Percentiles rank a stretch among this genome's conserved stretches.
phyloP scores from a whole-genome alignment of 768 basidiomycete genomes.

The Pholiota molesta region DNA sequence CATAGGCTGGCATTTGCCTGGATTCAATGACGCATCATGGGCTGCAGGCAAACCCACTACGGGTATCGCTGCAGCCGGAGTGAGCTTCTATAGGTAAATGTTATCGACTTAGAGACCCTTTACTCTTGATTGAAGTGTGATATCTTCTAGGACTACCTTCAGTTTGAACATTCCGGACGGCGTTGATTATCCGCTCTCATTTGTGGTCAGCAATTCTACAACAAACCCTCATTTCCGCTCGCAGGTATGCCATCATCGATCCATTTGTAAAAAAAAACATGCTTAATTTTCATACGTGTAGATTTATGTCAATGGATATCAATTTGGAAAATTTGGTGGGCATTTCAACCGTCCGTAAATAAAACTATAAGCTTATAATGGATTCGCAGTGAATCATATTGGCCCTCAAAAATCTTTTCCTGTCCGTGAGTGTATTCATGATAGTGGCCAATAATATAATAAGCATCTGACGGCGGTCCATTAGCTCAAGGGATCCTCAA shows the following conservation, averaged over 20 bases:
- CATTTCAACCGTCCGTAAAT: background rate
- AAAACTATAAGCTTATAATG: background rate
- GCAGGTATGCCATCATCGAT: constrained; percentile 28
- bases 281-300: constrained; percentile 11
- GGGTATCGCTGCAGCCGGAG: constrained; percentile 46
- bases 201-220: constrained; percentile 48
- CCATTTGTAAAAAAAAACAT: background rate
- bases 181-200: constrained; percentile 50
- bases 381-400: constrained; percentile 39
- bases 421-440: constrained; percentile 38
- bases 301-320: constrained; percentile 48
- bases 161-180: constrained; percentile 44
- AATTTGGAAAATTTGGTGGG: constrained; percentile 48
- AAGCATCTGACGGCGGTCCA: constrained; percentile 42
- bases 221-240: constrained; percentile 45
- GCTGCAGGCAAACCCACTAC: constrained; percentile 39
- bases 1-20: constrained; percentile 60
- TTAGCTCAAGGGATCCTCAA: constrained; percentile 54
- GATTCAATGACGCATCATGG: constrained; percentile 53
- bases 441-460: background rate
- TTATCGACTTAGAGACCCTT: background rate
- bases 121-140: background rate
- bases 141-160: constrained; percentile 39
- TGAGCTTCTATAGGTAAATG: constrained; percentile 48
- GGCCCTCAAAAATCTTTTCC: constrained; percentile 46